Conservation (phyloP, 345 rosid genomes). For the Kernera saxatilis region DNA sequence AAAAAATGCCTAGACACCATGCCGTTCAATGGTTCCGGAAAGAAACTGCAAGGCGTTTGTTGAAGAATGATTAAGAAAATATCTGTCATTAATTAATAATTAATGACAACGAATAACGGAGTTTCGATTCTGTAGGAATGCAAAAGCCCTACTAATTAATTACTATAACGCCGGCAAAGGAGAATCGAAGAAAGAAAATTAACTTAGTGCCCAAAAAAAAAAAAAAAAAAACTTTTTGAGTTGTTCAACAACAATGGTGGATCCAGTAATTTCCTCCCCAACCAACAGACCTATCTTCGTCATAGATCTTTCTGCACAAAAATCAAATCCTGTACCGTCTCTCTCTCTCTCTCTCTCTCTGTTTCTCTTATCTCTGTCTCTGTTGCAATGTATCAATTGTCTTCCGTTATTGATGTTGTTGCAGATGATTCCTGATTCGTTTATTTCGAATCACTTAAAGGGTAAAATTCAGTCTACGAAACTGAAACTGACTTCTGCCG, state of each 20-base stretch:
- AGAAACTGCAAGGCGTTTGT: background rate
- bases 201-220: background rate
- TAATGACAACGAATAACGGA: background rate
- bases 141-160: too few species aligned
- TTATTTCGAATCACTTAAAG: conserved; percentile 3
- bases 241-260: conserved; percentile 12
- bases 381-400: background rate
- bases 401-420: background rate
- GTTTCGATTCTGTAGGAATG: background rate
- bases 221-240: background rate
- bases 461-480: background rate
- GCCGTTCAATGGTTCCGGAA: background rate
- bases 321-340: conserved; percentile 20
- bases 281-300: conserved; percentile 8
- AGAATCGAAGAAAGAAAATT: background rate
- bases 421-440: conserved; percentile 23
- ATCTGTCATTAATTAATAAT: background rate
- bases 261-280: background rate
- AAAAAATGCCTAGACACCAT: too few species aligned
- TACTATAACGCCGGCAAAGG: background rate
- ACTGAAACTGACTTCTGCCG: conserved; percentile 15
- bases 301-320: conserved; percentile 9
- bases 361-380: background rate
- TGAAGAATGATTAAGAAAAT: background rate
- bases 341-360: background rate